Evolutionary conservation across 148 eudicot species (phyloP).

Genomic region (Vaccinium darrowii): DNA sequence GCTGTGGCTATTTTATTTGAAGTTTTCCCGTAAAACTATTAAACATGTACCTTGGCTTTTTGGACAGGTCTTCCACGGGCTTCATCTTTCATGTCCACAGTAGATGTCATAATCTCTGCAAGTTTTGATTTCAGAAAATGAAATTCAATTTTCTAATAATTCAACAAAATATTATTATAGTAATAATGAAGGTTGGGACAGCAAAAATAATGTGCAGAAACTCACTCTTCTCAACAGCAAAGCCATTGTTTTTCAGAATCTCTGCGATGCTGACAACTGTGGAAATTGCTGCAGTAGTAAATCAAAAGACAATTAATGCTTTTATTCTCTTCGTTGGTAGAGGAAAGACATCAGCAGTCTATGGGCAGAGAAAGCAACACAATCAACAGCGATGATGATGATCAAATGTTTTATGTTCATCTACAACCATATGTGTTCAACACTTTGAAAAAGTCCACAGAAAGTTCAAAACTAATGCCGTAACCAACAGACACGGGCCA

Average conservation of each 20-base stretch:
- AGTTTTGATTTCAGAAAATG: constrained; percentile 6
- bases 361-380: neutral
- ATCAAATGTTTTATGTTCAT: neutral
- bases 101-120: constrained; percentile 64
- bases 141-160: neutral
- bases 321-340: neutral
- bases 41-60: constrained; percentile 64
- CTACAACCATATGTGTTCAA: neutral
- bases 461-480: neutral
- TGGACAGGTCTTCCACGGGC: constrained; percentile 63
- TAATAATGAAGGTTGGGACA: neutral
- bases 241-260: constrained; percentile 69
- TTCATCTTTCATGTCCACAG: constrained; percentile 69
- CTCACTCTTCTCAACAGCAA: constrained; percentile 83
- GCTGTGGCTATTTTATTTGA: too few relatives aligned
- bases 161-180: neutral
- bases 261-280: constrained; percentile 80
- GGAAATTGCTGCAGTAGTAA: constrained; percentile 62
- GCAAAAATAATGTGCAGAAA: neutral
- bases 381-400: neutral
- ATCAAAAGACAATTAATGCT: neutral
- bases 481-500: neutral
- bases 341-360: neutral
- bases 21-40: neutral
- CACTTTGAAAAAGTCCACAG: neutral